Evolutionary conservation across 345 rosid genomes (phyloP).

Genomic region (Excoecaria cochinchinensis): DNA sequence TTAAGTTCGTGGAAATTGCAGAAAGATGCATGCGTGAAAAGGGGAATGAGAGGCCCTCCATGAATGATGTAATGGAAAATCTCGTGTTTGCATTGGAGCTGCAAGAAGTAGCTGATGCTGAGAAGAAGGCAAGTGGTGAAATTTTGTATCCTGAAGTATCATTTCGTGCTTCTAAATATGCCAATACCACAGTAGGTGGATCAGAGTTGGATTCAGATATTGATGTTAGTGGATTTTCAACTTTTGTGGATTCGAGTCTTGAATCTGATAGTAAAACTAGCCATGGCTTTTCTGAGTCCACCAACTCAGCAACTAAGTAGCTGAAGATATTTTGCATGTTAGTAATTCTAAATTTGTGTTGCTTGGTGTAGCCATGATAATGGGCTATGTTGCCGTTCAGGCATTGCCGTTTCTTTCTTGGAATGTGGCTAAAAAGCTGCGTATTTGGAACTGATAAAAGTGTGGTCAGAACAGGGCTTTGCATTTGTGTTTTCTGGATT

Average conservation of each 20-base stretch:
- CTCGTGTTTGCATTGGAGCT: constrained; percentile 15
- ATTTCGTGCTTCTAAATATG: background rate
- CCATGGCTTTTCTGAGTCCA: background rate
- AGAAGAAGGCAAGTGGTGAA: background rate
- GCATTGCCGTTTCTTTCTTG: no score
- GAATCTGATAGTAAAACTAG: background rate
- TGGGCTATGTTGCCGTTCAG: no score
- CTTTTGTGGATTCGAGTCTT: background rate
- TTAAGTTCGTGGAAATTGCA: constrained; percentile 14
- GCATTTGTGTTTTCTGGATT: no score
- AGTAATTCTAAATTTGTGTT: no score
- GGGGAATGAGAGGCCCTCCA: background rate
- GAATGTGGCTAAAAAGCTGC: no score
- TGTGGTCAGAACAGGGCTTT: no score
- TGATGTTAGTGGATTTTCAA: background rate
- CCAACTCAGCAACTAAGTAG: background rate
- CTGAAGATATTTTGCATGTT: no score
- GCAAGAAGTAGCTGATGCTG: constrained; percentile 13
- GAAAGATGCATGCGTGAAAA: constrained; percentile 6
- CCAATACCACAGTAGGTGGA: no score
- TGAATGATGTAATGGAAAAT: constrained; percentile 16
- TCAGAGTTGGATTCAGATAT: background rate
- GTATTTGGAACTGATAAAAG: no score
- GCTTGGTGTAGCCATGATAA: no score
- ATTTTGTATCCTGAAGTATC: background rate